Evolutionary conservation across 2,329 filamentous ascomycete genomes (phyloP), one percentile per base, ranked within the genome.

Genomic region (Colletotrichum tabaci): DNA sequence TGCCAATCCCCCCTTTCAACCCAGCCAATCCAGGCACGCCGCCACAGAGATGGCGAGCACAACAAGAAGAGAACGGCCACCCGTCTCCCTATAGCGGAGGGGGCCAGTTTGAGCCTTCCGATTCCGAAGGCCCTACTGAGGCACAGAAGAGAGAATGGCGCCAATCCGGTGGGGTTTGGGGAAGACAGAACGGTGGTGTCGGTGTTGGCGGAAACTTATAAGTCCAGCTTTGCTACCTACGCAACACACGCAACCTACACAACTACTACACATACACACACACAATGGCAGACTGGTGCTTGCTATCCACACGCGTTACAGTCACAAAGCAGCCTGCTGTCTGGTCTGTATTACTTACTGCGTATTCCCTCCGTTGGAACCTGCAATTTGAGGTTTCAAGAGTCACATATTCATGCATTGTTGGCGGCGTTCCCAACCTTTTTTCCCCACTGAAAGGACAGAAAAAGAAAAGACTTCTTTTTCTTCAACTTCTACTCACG

Each of bases 141-240:
- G 82, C 78, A 57, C 85, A 85, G 72, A 85, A 85, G 56, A 84
- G 86, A 66, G 87, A 90, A 71, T 90, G 88, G 87, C 85, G 88
- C 44, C 89, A 89, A 76, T 90, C 88, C 21, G 87, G 82, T 47
- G 61, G 61, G 26, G 61, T 63, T 21, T 89, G 85, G 84, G 84
- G 82, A 38, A 86, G 86, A 58, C 87, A 85, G 71, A 86, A 83
- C 73, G 84, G 86, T 26, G 84, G 85, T 35, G 80, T 86, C 56
- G 87, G 88, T 72, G 82, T 88, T 13, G 86, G 87, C 13, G 81
- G 82, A 53, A 83, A 84, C 67, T 81, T 79, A 75, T 85, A 77
- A 82, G 30, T 16, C 60, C 26, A 46, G 52, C 58, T 21, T 35
- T 26, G 40, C 23, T 74, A 44, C 42, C 35, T 9, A 55, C 52